Evolutionary conservation across 768 basidiomycete species (phyloP).

Genomic region (Asterophora parasitica): DNA sequence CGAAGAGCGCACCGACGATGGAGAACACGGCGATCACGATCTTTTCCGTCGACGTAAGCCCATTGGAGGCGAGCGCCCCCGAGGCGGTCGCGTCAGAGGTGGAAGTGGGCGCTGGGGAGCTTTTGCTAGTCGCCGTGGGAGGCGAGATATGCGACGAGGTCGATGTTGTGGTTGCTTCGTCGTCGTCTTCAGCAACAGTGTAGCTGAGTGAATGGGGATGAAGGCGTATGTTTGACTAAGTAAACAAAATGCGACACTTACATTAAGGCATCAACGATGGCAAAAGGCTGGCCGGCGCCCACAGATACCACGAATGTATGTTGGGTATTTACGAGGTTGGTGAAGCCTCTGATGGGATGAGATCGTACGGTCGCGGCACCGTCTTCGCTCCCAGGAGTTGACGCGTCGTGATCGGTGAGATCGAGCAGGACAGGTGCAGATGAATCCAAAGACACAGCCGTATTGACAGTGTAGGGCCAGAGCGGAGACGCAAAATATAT

Average conservation of each 20-base stretch:
- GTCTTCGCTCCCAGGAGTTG: conserved; percentile 10
- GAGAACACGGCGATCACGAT: too few relatives aligned
- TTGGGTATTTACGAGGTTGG: conserved; percentile 22
- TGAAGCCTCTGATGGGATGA: conserved; percentile 27
- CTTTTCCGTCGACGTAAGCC: too few relatives aligned
- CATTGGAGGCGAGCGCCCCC: too few relatives aligned
- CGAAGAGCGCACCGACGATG: too few relatives aligned
- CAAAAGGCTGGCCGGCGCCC: conserved; percentile 28
- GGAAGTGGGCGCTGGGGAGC: too few relatives aligned
- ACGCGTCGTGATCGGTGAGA: conserved; percentile 28
- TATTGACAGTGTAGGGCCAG: conserved; percentile 33
- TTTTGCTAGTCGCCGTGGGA: too few relatives aligned
- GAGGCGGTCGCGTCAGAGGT: too few relatives aligned
- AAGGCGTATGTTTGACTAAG: too few relatives aligned
- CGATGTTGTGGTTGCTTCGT: too few relatives aligned
- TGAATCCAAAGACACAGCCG: conserved; percentile 31
- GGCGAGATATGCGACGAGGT: too few relatives aligned
- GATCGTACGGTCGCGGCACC: conserved; percentile 32
- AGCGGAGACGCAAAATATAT: conserved; percentile 37
- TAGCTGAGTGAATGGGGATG: conserved; percentile 11
- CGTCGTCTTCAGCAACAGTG: background rate
- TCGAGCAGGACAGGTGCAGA: conserved; percentile 26
- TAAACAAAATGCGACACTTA: conserved; percentile 14
- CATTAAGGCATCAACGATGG: conserved; percentile 35
- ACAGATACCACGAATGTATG: conserved; percentile 34